These are phyloP conservation scores for Colletotrichum tanaceti DNA, from an alignment of 2,329 filamentous ascomycete genomes.

Conservation along the genomic window DNA sequence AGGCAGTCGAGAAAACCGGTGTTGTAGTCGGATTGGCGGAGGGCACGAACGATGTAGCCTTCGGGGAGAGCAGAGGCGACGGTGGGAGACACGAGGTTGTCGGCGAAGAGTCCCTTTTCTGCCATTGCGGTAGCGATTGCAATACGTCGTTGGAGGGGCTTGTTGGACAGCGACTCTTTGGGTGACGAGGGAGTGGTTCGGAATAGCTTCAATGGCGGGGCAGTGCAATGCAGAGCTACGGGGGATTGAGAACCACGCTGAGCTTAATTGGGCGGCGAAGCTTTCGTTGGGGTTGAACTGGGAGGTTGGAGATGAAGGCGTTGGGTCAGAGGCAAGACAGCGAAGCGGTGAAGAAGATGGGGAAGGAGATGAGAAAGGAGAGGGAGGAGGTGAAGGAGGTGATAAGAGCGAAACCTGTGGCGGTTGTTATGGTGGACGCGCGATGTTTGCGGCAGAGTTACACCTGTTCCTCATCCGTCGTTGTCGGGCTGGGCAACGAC, in stretches of 20 bases:
- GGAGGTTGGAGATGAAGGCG: neutral
- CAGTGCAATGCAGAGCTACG: neutral
- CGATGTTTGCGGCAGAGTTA: slow-evolving; percentile 32
- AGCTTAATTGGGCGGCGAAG: slow-evolving; percentile 17
- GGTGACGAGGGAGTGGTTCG: neutral
- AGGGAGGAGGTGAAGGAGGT: slow-evolving; percentile 1
- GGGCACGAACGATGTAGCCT: slow-evolving; percentile 84
- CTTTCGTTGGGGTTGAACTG: slow-evolving; percentile 30
- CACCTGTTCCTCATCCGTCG: slow-evolving; percentile 20
- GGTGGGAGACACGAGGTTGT: slow-evolving; percentile 79
- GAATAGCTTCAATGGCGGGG: neutral
- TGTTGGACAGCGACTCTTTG: slow-evolving; percentile 2
- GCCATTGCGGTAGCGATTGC: slow-evolving; percentile 26
- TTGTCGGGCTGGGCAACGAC: slow-evolving; percentile 17
- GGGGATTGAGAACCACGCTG: neutral
- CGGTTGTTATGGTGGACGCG: slow-evolving; percentile 6
- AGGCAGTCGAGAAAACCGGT: slow-evolving; percentile 91
- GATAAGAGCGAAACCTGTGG: slow-evolving; percentile 4
- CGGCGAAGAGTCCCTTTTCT: slow-evolving; percentile 77
- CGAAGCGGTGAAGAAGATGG: slow-evolving; percentile 28
- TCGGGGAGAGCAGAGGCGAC: slow-evolving; percentile 79
- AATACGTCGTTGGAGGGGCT: neutral
- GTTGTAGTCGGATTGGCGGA: slow-evolving; percentile 81
- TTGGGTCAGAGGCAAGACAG: slow-evolving; percentile 21
- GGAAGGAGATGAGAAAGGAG: neutral